Evolutionary conservation across 1,284 basidiomycete species (phyloP).

Genomic region (Cutaneotrichosporon sp.): DNA sequence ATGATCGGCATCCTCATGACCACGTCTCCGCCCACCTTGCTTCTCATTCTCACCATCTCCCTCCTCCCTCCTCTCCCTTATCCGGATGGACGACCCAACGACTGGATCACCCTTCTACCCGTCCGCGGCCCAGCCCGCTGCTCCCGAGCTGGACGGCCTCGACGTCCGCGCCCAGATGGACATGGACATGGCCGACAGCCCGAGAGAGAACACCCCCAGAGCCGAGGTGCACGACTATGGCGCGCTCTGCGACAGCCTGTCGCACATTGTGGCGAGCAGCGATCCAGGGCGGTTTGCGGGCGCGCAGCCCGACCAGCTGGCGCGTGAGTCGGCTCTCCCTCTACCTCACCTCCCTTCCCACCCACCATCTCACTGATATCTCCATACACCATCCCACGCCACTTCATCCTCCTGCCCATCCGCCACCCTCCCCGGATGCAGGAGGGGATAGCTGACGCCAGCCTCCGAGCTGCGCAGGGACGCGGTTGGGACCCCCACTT

Average conservation of each 20-base stretch:
- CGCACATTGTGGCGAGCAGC: conserved; percentile 35
- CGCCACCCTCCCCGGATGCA: no score
- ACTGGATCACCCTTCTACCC: not conserved
- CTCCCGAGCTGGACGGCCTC: not conserved
- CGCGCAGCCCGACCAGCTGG: conserved; percentile 28
- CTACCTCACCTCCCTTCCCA: not conserved
- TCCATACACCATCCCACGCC: no score
- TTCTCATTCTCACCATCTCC: no score
- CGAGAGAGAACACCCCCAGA: not conserved
- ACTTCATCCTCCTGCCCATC: no score
- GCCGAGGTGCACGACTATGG: not conserved
- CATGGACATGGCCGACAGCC: not conserved
- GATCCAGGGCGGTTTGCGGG: conserved; percentile 12
- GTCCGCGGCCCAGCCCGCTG: not conserved
- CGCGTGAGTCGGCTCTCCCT: conserved; percentile 41
- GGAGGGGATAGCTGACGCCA: conserved; percentile 18
- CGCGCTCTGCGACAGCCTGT: conserved; percentile 39
- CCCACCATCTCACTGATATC: no score
- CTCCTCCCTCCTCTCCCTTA: not conserved
- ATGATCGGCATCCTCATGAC: no score
- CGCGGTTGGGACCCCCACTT: conserved; percentile 32
- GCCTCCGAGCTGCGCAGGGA: conserved; percentile 36
- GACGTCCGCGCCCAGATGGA: not conserved
- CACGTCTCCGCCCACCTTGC: no score
- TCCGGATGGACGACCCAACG: conserved; percentile 1